A percentile compares a stretch with the other conserved stretches of the same genome.
Conservation (phyloP, 2,329 filamentous ascomycete species). For the Hawksworthiomyces lignivorus region DNA sequence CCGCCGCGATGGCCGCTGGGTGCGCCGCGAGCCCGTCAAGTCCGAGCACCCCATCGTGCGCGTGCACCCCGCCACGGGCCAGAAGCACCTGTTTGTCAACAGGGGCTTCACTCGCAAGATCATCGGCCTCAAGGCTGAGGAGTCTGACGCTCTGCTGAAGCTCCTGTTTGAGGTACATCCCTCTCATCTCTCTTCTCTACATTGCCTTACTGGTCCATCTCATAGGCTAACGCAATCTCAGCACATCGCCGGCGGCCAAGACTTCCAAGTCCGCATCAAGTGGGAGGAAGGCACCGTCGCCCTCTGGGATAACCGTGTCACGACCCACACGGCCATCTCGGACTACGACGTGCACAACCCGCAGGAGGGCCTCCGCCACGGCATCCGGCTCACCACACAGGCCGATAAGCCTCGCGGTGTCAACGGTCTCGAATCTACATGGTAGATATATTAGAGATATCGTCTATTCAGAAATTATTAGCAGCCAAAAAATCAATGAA, state of each 20-base stretch:
- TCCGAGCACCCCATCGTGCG: slow-evolving; percentile 70
- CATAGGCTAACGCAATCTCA: not conserved
- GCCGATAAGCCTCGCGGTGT: slow-evolving; percentile 31
- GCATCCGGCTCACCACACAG: slow-evolving; percentile 32
- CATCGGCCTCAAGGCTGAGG: no score
- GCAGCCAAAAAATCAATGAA: no score
- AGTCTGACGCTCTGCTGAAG: no score
- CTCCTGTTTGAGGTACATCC: not conserved
- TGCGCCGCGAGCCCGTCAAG: slow-evolving; percentile 40
- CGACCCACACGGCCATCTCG: slow-evolving; percentile 24
- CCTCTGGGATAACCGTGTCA: no score
- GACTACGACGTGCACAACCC: slow-evolving; percentile 34
- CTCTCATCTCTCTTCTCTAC: no score
- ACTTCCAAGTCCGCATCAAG: no score
- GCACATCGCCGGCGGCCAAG: no score
- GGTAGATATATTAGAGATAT: slow-evolving; percentile 20
- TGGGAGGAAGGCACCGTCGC: no score
- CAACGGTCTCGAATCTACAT: slow-evolving; percentile 28
- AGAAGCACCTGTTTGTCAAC: slow-evolving; percentile 78
- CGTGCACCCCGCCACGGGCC: slow-evolving; percentile 74
- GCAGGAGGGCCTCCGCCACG: slow-evolving; percentile 32
- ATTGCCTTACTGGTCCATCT: not conserved
- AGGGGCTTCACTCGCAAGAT: no score
- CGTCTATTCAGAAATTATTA: no score
- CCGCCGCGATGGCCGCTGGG: not conserved